phyloP scores from a whole-genome alignment of 495 filamentous ascomycete genomes.

The Xylaria flabelliformis region DNA sequence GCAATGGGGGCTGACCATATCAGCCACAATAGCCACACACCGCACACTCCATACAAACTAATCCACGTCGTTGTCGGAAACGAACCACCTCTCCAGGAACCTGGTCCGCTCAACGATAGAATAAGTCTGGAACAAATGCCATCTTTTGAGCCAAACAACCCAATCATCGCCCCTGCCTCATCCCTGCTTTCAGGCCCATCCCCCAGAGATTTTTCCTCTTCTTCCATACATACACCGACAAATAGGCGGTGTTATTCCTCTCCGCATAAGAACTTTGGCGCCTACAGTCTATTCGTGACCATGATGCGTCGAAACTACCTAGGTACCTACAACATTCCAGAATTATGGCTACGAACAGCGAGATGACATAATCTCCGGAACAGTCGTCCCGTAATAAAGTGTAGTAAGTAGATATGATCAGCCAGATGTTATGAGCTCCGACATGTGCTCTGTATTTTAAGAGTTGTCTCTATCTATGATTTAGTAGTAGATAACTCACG shows the following conservation, averaged over 20 bases:
- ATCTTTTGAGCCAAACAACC: neutral
- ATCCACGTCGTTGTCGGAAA: neutral
- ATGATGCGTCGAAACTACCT: neutral
- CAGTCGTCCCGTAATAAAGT: neutral
- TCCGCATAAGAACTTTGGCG: slow-evolving; percentile 4
- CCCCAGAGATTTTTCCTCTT: neutral
- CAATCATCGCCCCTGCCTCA: neutral
- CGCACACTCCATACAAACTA: neutral
- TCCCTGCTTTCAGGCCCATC: neutral
- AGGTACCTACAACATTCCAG: neutral
- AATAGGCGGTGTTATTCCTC: neutral
- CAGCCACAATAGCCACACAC: slow-evolving; percentile 16
- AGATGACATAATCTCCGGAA: slow-evolving; percentile 14
- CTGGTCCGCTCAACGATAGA: neutral
- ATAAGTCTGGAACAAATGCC: slow-evolving; percentile 4
- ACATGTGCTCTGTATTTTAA: neutral
- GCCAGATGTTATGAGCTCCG: neutral
- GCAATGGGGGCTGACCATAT: slow-evolving; percentile 2
- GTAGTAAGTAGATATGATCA: neutral
- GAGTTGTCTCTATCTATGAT: neutral
- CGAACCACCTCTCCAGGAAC: neutral
- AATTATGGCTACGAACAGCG: neutral
- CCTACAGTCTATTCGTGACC: neutral
- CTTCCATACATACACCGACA: neutral
- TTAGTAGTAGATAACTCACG: neutral